Conservation (phyloP, 345 rosid species). For the Kernera saxatilis region DNA sequence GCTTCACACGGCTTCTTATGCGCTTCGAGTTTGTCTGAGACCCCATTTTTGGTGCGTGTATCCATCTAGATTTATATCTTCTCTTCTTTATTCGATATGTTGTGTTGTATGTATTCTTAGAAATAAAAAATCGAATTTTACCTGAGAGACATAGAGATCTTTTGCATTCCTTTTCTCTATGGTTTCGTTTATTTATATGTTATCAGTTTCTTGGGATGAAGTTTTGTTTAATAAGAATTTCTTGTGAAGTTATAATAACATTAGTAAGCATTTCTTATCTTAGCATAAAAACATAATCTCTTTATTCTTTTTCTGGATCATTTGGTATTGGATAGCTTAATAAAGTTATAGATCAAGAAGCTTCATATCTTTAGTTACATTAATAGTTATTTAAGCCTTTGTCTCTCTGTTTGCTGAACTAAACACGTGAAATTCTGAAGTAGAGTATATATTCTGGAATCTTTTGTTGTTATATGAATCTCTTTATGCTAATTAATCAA, state of each 20-base stretch:
- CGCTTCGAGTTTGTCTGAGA: conserved; percentile 48
- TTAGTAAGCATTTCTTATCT: not conserved
- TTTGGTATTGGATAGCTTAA: conserved; percentile 14
- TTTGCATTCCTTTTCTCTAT: not conserved
- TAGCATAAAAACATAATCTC: not conserved
- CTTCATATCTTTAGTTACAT: conserved; percentile 15
- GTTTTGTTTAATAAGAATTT: not conserved
- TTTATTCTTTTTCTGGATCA: conserved; percentile 11
- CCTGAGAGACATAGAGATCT: not conserved
- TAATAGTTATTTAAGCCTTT: not conserved
- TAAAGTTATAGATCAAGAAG: conserved; percentile 10
- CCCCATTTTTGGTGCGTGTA: conserved; percentile 11
- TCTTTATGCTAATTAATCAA: conserved; percentile 17
- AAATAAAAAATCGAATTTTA: not conserved
- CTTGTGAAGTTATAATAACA: not conserved
- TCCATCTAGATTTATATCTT: conserved; percentile 13
- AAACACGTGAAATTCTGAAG: conserved; percentile 20
- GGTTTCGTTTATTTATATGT: not conserved
- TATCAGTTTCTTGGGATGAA: not conserved
- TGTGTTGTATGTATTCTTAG: not conserved
- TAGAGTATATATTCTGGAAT: conserved; percentile 17
- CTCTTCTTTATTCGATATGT: not conserved
- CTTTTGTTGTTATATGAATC: conserved; percentile 22
- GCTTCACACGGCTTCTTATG: conserved; percentile 67
- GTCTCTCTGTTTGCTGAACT: conserved; percentile 12